Base-by-base conservation (phyloP, 768 basidiomycete species). In the Basidioascus undulatus region DNA sequence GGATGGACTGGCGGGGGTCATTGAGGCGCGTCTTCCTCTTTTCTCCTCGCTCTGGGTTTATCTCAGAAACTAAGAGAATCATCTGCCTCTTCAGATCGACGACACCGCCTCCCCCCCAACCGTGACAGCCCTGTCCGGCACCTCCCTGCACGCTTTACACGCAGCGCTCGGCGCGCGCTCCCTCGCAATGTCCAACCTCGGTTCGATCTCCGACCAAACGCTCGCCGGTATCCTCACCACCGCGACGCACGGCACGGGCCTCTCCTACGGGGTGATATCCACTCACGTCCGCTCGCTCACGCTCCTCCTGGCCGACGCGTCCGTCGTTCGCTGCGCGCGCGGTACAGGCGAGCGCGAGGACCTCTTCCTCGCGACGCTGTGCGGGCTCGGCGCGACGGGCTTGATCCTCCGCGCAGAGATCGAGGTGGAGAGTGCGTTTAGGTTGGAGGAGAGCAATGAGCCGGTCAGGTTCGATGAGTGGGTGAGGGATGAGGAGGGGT, bases 131-230 rank as follows among this genome's bases (percentile, higher is more conserved):
- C 45, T 47, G 33, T 31, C 51, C 16, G 58, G 58, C 3, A 56
- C 56, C 55, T 73, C 69, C 5, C 71, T 94, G 42, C 63, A 74
- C 43, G 63, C 68, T 37, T 67, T 94, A 5, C 82, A 89, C 48
- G 60, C 57, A 19, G 63, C 65, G 13, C 74, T 96, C 41, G 69
- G 65, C 36, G 56, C 61, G 11, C 61, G 74, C 50, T 65, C 66
- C 26, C 69, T 94, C 25, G 87, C 86, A 30, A 75, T 98, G 70
- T 72, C 69, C 53, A 89, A 80, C 58, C 67, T 94, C 45, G 92
- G 92, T 27, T 87, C 84, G 23, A 94, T 98, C 52, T 89, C 84
- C 27, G 86, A 92, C 56, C 89, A 94, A 57, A 82, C 84, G 3
- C 66, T 98, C 47, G 87, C 71, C 21, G 92, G 92, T 33, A 71